A percentile compares a stretch with the other conserved stretches of the same genome.
Evolutionary conservation across 768 basidiomycete genomes (phyloP).

Genomic region (Hypsizygus marmoreus): DNA sequence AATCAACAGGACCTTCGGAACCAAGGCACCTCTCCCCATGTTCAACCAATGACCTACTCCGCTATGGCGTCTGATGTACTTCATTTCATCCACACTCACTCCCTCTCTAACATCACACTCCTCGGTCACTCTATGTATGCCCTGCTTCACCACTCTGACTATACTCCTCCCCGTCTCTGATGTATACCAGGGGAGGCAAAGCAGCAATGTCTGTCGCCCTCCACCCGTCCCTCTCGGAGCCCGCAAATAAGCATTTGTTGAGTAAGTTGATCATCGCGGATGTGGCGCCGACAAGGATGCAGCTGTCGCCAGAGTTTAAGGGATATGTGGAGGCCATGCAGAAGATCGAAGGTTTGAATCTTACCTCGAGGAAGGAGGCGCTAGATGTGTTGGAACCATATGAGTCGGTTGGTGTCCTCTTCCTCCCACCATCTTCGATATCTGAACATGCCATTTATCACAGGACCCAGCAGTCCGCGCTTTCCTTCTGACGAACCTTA

Average conservation of each 20-base stretch:
- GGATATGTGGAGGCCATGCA: conserved; percentile 71
- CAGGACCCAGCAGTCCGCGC: conserved; percentile 71
- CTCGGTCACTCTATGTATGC: conserved; percentile 87
- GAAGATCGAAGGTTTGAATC: conserved; percentile 53
- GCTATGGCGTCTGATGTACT: conserved; percentile 81
- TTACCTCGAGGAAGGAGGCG: conserved; percentile 65
- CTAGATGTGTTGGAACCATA: conserved; percentile 58
- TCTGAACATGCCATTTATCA: background rate
- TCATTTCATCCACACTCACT: conserved; percentile 56
- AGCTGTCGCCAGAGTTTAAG: conserved; percentile 60
- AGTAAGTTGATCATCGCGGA: conserved; percentile 71
- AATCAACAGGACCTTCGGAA: conserved; percentile 61
- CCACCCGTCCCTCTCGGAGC: conserved; percentile 36
- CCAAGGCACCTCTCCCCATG: conserved; percentile 79
- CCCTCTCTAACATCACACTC: conserved; percentile 61
- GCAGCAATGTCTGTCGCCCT: conserved; percentile 70
- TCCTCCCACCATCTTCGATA: background rate
- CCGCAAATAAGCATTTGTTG: conserved; percentile 33
- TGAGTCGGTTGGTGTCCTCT: conserved; percentile 53
- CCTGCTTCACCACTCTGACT: background rate
- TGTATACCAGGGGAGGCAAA: conserved; percentile 71
- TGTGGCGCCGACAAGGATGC: conserved; percentile 64
- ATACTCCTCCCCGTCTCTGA: conserved; percentile 1
- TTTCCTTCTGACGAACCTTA: conserved; percentile 82
- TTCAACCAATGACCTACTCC: conserved; percentile 64